Conservation (phyloP, 2,329 filamentous ascomycete species). For the Thielaviopsis euricoi region DNA sequence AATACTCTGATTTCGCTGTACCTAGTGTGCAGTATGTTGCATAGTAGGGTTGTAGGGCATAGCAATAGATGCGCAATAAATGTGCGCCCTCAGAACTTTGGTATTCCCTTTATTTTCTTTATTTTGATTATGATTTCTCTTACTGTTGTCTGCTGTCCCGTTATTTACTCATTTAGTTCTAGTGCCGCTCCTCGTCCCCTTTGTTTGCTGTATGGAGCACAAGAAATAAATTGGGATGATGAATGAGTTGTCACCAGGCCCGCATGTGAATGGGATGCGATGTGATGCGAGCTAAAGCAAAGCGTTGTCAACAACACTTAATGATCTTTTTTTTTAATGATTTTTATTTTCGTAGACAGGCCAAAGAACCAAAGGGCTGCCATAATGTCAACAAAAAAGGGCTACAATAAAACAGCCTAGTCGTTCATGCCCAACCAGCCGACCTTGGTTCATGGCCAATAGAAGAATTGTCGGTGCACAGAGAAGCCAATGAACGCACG, state of each 20-base stretch:
- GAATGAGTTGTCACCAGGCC: background rate
- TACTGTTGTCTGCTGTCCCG: background rate
- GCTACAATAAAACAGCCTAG: too few relatives aligned
- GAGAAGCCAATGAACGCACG: background rate
- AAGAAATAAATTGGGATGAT: background rate
- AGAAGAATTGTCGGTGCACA: too few relatives aligned
- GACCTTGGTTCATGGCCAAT: too few relatives aligned
- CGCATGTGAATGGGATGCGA: background rate
- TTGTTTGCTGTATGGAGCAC: background rate
- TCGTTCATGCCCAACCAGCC: slow-evolving; percentile 1
- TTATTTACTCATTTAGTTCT: background rate
- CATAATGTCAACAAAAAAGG: too few relatives aligned
- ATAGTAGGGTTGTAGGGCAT: background rate
- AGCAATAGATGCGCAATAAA: background rate
- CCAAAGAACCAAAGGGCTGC: too few relatives aligned
- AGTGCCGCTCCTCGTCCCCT: background rate
- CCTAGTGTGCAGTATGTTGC: background rate
- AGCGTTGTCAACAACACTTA: background rate
- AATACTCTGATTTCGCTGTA: too few relatives aligned
- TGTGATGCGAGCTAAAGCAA: background rate
- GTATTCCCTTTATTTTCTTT: background rate
- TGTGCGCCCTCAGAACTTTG: background rate
- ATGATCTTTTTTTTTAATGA: too few relatives aligned
- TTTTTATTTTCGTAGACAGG: too few relatives aligned
- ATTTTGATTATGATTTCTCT: background rate